Evolutionary conservation across 169 alveolate species (phyloP), one percentile per base, ranked within the genome.

Genomic region (Pseudocohnilembus persalinus): DNA sequence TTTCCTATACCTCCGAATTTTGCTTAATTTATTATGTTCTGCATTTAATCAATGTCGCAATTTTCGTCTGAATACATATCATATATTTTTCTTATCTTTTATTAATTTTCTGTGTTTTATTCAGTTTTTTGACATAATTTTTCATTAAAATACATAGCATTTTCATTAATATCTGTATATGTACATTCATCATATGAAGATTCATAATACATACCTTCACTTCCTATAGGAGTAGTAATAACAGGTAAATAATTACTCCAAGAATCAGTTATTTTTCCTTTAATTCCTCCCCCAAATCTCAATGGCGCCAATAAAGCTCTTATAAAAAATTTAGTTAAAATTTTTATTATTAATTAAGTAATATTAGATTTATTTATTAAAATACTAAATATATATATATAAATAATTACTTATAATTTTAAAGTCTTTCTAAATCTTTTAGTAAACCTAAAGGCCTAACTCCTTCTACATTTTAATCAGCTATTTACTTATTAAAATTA

Each of bases 171-270:
- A 20, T 34, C 35, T 32, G 77, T 83, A 73, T 85, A 85, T 34
- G 33, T 31, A 1, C 74, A 29, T 11, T 49, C 20, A 27, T 79
- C 86, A 49, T 81, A 63, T 29, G 73, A 29, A 28, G 86, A 77
- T 33, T 86, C 35, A 30, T 74, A 81, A 76, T 73, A 86, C 63
- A 86, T 73, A 6, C 87, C 90, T 76, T 86, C 90, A 73, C 87
- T 87, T 26, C 90, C 90, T 1, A 86, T 81, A 0, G 90, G 90
- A 28, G 85, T 86, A 16, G 90, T 86, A 34, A 86, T 79, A 30
- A 86, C 90, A 68, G 90, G 90, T 33, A 81, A 65, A 27, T 73
- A 31, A 32, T 86, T 64, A 65, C 72, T 68, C 90, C 90, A 86
- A 49, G 85, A 78, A 80, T 86, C 90, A 25, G 83, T 81, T 20